phyloP scores from a whole-genome alignment of 2,329 filamentous ascomycete genomes.

The Nothophoma quercina region DNA sequence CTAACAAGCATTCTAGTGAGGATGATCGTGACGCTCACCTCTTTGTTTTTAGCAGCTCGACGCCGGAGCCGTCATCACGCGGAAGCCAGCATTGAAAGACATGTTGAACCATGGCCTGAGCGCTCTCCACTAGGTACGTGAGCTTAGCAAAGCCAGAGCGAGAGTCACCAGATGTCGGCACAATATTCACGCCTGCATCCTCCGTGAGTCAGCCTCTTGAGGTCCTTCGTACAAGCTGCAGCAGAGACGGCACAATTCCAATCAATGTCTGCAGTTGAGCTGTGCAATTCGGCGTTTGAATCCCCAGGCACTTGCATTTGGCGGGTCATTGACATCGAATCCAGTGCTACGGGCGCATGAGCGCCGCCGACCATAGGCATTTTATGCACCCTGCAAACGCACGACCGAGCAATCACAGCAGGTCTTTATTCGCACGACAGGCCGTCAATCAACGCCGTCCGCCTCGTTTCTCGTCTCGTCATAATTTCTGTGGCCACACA shows the following conservation, averaged over 20 bases:
- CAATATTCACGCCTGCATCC: slow-evolving; percentile 10
- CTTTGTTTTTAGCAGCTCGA: slow-evolving; percentile 18
- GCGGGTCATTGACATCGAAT: slow-evolving; percentile 21
- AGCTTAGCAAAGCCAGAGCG: slow-evolving; percentile 10
- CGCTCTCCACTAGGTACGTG: slow-evolving; percentile 12
- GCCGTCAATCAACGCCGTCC: slow-evolving; percentile 33
- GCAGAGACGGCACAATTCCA: slow-evolving; percentile 8
- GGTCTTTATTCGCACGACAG: slow-evolving; percentile 39
- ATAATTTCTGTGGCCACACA: slow-evolving; percentile 25
- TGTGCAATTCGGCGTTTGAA: slow-evolving; percentile 3
- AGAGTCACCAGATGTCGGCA: slow-evolving; percentile 19
- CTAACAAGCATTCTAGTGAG: slow-evolving; percentile 8
- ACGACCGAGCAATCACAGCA: slow-evolving; percentile 31
- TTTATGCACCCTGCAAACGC: slow-evolving; percentile 27
- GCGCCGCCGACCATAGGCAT: slow-evolving; percentile 24
- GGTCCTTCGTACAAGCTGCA: slow-evolving; percentile 10
- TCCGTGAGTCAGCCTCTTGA: slow-evolving; percentile 16
- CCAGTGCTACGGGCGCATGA: slow-evolving; percentile 22
- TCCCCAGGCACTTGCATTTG: slow-evolving; percentile 18
- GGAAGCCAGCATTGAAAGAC: slow-evolving; percentile 4
- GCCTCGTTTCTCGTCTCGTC: slow-evolving; percentile 31
- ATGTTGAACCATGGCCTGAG: slow-evolving; percentile 17
- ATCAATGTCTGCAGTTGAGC: slow-evolving; percentile 16
- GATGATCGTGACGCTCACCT: slow-evolving; percentile 10
- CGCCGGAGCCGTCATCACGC: slow-evolving; percentile 15